Percentiles rank a stretch among this genome's conserved stretches.
These are phyloP conservation scores for Pichia manshurica DNA, from an alignment of 805 yeast species.

Conservation along the genomic window DNA sequence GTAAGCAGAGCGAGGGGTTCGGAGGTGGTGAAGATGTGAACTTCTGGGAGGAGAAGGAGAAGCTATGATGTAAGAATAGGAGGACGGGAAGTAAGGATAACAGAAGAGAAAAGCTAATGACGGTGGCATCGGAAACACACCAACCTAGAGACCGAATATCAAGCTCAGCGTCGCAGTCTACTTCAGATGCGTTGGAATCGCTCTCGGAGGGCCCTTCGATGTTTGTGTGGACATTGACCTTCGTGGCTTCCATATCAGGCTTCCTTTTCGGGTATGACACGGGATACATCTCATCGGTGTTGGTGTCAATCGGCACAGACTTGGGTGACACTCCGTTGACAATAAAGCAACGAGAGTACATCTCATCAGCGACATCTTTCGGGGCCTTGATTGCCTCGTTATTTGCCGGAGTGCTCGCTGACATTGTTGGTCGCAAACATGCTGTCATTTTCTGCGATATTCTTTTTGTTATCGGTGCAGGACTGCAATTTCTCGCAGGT, in stretches of 20 bases:
- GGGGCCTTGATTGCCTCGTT: slow-evolving; percentile 50
- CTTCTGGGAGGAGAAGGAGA: neutral
- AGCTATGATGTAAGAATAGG: neutral
- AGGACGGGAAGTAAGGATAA: neutral
- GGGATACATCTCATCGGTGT: slow-evolving; percentile 52
- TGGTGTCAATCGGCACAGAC: slow-evolving; percentile 47
- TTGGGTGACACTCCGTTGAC: slow-evolving; percentile 47
- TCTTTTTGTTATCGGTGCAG: slow-evolving; percentile 44
- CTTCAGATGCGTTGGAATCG: slow-evolving; percentile 1
- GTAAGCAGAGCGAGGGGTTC: no score
- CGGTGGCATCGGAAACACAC: neutral
- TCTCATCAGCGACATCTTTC: slow-evolving; percentile 50
- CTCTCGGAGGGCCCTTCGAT: neutral
- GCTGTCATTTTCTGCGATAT: slow-evolving; percentile 43
- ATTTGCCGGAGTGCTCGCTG: slow-evolving; percentile 45
- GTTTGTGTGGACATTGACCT: slow-evolving; percentile 5
- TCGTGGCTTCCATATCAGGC: slow-evolving; percentile 44
- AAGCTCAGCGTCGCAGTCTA: slow-evolving; percentile 4
- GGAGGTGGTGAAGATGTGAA: neutral
- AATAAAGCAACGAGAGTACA: slow-evolving; percentile 68
- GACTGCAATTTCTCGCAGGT: slow-evolving; percentile 39
- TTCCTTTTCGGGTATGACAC: slow-evolving; percentile 60
- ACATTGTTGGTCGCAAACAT: slow-evolving; percentile 41
- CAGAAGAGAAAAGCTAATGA: neutral
- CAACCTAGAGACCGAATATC: neutral